Conservation (phyloP, 1,139 yeast genomes). For the Saccharomyces hybrid region DNA sequence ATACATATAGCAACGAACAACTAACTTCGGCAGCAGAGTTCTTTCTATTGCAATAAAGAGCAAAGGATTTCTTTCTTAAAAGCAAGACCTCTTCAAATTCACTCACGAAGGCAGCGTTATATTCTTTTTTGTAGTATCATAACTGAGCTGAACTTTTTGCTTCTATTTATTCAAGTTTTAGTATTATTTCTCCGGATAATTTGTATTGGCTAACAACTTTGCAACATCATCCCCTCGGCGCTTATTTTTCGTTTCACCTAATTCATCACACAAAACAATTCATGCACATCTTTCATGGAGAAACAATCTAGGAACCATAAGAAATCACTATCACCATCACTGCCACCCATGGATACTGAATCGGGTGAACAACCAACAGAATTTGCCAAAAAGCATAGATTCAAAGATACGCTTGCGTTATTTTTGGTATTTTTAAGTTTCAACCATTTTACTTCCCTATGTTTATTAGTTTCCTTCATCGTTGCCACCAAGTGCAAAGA, state of each 20-base stretch:
- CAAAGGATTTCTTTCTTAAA: background rate
- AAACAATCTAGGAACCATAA: background rate
- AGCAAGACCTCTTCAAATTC: background rate
- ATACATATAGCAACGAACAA: background rate
- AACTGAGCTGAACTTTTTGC: background rate
- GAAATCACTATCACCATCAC: background rate
- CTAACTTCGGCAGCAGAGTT: background rate
- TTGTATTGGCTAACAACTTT: background rate
- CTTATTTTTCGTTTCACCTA: background rate
- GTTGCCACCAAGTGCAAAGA: conserved; percentile 23
- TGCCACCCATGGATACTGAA: background rate
- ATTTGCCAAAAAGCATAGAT: conserved; percentile 23
- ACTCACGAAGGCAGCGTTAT: background rate
- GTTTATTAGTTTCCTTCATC: conserved; percentile 22
- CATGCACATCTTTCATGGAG: background rate
- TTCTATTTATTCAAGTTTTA: background rate
- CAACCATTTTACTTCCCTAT: conserved; percentile 23
- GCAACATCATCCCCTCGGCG: background rate
- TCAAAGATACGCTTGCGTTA: conserved; percentile 29
- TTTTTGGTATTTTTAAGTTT: conserved; percentile 28
- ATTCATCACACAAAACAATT: background rate
- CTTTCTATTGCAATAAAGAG: background rate
- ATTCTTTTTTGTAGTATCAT: background rate
- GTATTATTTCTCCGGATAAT: background rate
- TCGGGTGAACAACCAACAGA: conserved; percentile 2